These are phyloP conservation scores for Neonectria hederae DNA, from an alignment of 2,329 filamentous ascomycete species.

Conservation along the genomic window DNA sequence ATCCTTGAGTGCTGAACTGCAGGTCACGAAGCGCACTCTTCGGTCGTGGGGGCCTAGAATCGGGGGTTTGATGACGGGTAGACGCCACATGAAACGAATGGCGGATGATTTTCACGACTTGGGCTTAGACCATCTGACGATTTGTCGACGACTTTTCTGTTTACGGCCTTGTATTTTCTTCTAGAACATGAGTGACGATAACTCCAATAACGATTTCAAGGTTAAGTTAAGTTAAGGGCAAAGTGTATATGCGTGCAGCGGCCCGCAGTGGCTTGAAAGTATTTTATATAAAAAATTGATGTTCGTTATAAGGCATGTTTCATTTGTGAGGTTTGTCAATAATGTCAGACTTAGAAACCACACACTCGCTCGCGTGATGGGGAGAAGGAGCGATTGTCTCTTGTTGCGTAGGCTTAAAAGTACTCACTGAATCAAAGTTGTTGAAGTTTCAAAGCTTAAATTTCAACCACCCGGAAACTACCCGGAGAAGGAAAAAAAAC, in stretches of 20 bases:
- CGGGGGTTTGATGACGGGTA: neutral
- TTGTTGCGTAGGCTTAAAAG: too few relatives aligned
- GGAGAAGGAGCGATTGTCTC: neutral
- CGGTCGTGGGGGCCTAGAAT: neutral
- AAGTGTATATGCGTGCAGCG: neutral
- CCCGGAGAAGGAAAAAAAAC: too few relatives aligned
- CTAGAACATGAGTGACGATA: neutral
- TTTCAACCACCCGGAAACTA: too few relatives aligned
- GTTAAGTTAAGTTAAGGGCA: neutral
- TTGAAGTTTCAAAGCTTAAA: neutral
- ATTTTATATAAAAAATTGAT: neutral
- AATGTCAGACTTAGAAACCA: too few relatives aligned
- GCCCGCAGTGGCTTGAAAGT: neutral
- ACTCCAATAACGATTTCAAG: neutral
- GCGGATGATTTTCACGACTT: neutral
- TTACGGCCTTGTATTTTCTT: neutral
- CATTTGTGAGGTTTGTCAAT: neutral
- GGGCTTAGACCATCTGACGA: neutral
- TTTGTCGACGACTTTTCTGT: neutral
- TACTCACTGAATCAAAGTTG: neutral
- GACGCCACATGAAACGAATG: neutral
- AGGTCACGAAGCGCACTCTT: constrained; percentile 4
- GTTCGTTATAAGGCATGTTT: neutral
- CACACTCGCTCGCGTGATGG: neutral
- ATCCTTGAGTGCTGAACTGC: constrained; percentile 4